Evolutionary conservation across 2,329 filamentous ascomycete genomes (phyloP), one percentile per base, ranked within the genome.

Genomic region (Cytospora leucostoma): DNA sequence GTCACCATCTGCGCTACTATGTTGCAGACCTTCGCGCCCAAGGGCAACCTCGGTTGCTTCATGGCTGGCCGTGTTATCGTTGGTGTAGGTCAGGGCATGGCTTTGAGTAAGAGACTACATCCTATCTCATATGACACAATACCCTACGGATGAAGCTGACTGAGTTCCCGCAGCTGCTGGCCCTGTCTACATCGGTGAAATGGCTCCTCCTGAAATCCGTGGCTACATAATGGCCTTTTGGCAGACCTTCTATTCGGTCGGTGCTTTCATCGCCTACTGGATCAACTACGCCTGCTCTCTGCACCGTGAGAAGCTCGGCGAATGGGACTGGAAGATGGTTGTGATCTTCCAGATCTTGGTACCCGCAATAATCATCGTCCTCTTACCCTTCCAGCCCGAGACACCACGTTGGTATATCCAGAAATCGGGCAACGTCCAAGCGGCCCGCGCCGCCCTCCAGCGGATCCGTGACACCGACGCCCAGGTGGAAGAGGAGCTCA

Each of bases 241-340:
- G 87, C 87, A 89, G 73, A 80, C 87, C 69, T 88, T 87, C 75
- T 89, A 88, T 75, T 84, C 78, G 2, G 87, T 88, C 33, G 87
- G 86, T 4, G 83, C 81, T 15, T 89, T 88, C 74, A 84, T 89
- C 67, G 86, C 84, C 57, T 87, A 85, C 76, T 80, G 78, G 87
- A 84, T 90, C 71, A 87, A 86, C 72, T 90, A 83, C 68, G 87
- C 82, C 17, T 85, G 84, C 71, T 80, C 80, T 40, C 79, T 85
- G 70, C 76, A 89, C 73, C 77, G 78, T 51, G 68, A 76, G 50
- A 76, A 68, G 50, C 81, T 90, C 6, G 88, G 88, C 47, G 79
- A 91, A 68, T 90, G 88, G 88, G 87, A 90, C 74, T 91, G 88
- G 88, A 85, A 83, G 69, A 84, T 90, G 78, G 86, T 91, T 15